phyloP scores from a whole-genome alignment of 345 rosid species.

The Ricinus communis region DNA sequence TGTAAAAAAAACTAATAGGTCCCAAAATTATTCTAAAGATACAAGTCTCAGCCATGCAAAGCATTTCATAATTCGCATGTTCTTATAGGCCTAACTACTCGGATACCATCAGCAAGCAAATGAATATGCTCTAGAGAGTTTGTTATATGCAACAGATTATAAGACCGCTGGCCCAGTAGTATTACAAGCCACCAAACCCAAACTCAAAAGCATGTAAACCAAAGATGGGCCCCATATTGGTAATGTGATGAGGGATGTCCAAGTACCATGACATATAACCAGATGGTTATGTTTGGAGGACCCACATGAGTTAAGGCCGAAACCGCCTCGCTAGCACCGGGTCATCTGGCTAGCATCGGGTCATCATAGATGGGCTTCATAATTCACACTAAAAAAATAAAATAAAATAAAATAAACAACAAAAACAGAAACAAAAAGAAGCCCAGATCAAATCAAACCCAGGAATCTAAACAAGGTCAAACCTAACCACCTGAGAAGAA shows the following conservation, averaged over 20 bases:
- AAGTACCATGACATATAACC: background rate
- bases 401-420: slow-evolving; percentile 16
- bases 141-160: background rate
- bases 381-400: background rate
- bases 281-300: too few species aligned
- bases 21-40: too few species aligned
- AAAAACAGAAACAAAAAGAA: background rate
- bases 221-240: background rate
- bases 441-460: slow-evolving; percentile 4
- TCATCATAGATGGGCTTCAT: slow-evolving; percentile 16
- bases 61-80: background rate
- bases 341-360: background rate
- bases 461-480: background rate
- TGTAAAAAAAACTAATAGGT: background rate
- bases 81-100: background rate
- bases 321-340: background rate
- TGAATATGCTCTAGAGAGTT: background rate
- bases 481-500: background rate
- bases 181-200: background rate
- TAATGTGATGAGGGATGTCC: background rate
- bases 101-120: background rate
- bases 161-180: background rate
- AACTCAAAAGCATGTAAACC: background rate
- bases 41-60: background rate
- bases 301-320: slow-evolving; percentile 5